Evolutionary conservation across 2,329 filamentous ascomycete genomes (phyloP), one percentile per base, ranked within the genome.

Genomic region (Colletotrichum sidae): DNA sequence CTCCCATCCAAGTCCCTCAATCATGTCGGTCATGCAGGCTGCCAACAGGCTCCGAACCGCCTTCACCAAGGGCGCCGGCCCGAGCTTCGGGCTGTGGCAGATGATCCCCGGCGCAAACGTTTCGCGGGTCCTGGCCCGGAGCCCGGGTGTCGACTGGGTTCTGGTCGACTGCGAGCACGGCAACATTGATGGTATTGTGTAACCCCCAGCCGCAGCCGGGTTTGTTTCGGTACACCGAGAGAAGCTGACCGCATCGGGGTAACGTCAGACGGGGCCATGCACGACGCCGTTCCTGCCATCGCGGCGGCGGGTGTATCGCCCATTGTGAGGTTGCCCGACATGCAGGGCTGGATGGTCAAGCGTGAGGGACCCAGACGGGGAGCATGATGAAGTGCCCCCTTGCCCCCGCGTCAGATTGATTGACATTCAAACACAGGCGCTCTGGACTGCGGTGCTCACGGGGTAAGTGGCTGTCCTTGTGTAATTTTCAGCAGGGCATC

Each of bases 131-230:
- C 78, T 92, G 52, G 88, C 90, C 2, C 80, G 87, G 59, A 84
- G 83, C 3, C 77, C 84, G 1, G 89, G 88, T 1, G 82, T 89
- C 2, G 89, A 92, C 72, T 91, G 89, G 83, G 85, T 92, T 9
- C 80, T 90, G 74, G 85, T 86, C 55, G 84, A 85, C 67, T 84
- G 83, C 60, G 84, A 84, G 70, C 84, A 86, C 69, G 84, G 84
- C 8, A 83, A 82, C 67, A 76, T 86, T 63, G 81, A 82, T 42
- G 84, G 79, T 81, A 70, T 87, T 34, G 86, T 33, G 38, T 45
- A 25, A 25, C 25, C 4, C 25, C 25, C 25, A 25, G 25, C 25
- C 25, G 25, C 25, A 25, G 25, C 25, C 25, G 25, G 25, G 25
- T 25, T 25, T 25, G 1, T 25, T 25, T 25, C 25, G 25, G 25